Conservation (phyloP, 306 rosid genomes). For the Vicia sativa region DNA sequence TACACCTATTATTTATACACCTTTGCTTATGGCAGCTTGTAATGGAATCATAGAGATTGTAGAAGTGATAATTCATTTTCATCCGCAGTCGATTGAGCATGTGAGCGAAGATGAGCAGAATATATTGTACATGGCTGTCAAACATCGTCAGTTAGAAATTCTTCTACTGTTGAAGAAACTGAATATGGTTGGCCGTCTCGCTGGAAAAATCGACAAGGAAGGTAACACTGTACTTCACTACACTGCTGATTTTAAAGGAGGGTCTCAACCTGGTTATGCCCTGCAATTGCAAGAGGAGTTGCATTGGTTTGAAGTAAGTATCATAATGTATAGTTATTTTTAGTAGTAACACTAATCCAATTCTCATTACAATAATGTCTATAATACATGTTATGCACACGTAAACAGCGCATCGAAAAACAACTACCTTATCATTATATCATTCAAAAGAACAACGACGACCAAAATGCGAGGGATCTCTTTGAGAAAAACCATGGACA, state of each 20-base stretch:
- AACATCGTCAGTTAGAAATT: slow-evolving; percentile 39
- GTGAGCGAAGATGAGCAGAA: slow-evolving; percentile 45
- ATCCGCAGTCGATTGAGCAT: slow-evolving; percentile 50
- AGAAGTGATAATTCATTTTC: slow-evolving; percentile 36
- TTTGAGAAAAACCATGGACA: slow-evolving; percentile 35
- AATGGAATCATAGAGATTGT: slow-evolving; percentile 52
- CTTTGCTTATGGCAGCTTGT: slow-evolving; percentile 53
- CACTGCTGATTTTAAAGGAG: slow-evolving; percentile 42
- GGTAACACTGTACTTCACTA: slow-evolving; percentile 45
- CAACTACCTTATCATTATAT: slow-evolving; percentile 42
- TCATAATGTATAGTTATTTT: too few species aligned
- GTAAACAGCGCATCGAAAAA: slow-evolving; percentile 39
- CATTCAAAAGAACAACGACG: slow-evolving; percentile 32
- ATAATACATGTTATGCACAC: slow-evolving; percentile 6
- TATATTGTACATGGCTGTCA: slow-evolving; percentile 41
- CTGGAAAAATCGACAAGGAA: slow-evolving; percentile 40
- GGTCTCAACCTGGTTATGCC: slow-evolving; percentile 50
- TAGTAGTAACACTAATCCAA: background rate
- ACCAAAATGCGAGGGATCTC: slow-evolving; percentile 37
- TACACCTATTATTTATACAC: slow-evolving; percentile 32
- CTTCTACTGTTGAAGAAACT: slow-evolving; percentile 34
- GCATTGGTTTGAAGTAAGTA: slow-evolving; percentile 50
- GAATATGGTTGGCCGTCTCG: slow-evolving; percentile 36
- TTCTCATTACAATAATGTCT: background rate
- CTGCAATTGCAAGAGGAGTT: slow-evolving; percentile 48